Base-by-base conservation (phyloP, 1,284 basidiomycete genomes). In the Leucoagaricus sp. region DNA sequence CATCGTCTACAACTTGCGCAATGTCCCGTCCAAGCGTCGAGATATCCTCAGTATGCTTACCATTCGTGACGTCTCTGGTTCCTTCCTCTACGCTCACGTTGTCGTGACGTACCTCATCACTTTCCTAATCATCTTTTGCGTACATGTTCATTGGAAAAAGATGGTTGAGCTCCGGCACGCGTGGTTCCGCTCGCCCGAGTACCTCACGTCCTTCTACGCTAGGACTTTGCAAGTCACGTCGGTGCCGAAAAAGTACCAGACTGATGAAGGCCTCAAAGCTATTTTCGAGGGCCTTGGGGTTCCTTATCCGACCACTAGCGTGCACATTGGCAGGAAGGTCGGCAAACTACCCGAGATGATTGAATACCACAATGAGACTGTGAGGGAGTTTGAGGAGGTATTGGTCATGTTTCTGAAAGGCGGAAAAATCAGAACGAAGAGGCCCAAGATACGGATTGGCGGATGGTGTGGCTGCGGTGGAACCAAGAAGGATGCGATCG, bases 361-460 rank as follows among this genome's bases (percentile, higher is more conserved):
- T 62, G 86, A 94, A 49, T 87, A 86, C 61, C 94, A 97, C 74
- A 95, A 96, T 72, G 75, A 89, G 49, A 87, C 91, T 12, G 94
- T 98, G 13, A 79, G 86, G 47, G 86, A 94, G 59, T 83, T 97
- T 40, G 95, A 98, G 68, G 75, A 81, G 42, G 80, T 91, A 28
- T 79, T 97, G 13, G 93, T 96, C 46, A 86, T 84, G 61, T 96
- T 96, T 69, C 81, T 96, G 57, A 91, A 93, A 65, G 85, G 82
- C 17, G 89, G 90, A 7, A 84, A 83, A 64, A 75, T 93, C 38
- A 88, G 80, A 23, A 80, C 84, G 60, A 88, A 87, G 59, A 77
- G 94, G 25, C 94, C 94, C 0, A 89, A 78, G 1, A 83, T 91
- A 55, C 78, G 80, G 17, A 71, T 90, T 17, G 92, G 92, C 15